Evolutionary conservation across 2,329 filamentous ascomycete species (phyloP).

Genomic region (Myriosclerotinia duriaeana): DNA sequence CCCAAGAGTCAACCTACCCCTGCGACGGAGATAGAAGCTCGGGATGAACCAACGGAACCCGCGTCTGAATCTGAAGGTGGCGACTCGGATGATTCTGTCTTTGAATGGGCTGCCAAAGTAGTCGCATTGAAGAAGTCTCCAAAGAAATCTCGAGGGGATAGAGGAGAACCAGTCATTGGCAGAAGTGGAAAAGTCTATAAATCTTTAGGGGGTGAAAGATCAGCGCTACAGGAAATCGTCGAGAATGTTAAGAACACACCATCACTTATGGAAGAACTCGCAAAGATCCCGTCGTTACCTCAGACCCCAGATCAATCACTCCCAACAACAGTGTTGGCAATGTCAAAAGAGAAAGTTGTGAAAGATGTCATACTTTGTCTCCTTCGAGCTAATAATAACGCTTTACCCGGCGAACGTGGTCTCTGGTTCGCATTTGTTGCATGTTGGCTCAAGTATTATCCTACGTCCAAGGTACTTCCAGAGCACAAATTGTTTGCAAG

Average conservation of each 20-base stretch:
- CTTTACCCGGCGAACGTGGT: conserved; percentile 37
- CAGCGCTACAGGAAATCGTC: conserved; percentile 11
- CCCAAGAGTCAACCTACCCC: neutral
- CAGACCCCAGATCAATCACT: neutral
- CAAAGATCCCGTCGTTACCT: neutral
- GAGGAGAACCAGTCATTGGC: conserved; percentile 8
- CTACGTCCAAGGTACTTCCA: conserved; percentile 28
- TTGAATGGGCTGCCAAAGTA: conserved; percentile 31
- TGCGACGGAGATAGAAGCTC: conserved; percentile 1
- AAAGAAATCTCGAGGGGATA: conserved; percentile 14
- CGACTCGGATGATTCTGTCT: conserved; percentile 31
- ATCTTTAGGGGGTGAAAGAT: conserved; percentile 13
- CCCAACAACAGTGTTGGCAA: neutral
- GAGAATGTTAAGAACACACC: neutral
- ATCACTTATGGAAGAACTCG: conserved; percentile 13
- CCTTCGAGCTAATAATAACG: conserved; percentile 31
- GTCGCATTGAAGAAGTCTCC: conserved; percentile 12
- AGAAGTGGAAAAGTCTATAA: conserved; percentile 21
- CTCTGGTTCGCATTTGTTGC: conserved; percentile 38
- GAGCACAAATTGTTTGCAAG: conserved; percentile 34
- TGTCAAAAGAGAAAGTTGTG: conserved; percentile 21
- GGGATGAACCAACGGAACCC: conserved; percentile 1
- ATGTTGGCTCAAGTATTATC: conserved; percentile 35
- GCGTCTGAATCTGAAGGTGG: conserved; percentile 17
- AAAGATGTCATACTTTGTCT: conserved; percentile 31